These are phyloP conservation scores for Ascochyta koolunga DNA, from an alignment of 2,329 filamentous ascomycete genomes.

Conservation along the genomic window DNA sequence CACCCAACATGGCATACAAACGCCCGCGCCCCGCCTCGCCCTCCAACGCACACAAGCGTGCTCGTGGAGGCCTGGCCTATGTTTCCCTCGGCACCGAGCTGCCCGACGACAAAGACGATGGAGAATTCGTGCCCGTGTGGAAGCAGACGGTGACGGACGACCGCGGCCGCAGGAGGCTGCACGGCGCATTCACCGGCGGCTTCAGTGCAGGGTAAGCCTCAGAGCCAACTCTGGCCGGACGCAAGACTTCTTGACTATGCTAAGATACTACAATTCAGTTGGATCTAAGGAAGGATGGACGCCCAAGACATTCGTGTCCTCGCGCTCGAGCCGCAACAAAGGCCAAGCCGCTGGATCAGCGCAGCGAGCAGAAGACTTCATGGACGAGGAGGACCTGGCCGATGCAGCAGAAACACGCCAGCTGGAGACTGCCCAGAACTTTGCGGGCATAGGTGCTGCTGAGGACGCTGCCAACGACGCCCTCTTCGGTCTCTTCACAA, in stretches of 20 bases:
- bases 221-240: conserved; percentile 24
- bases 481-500: conserved; percentile 74
- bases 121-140: conserved; percentile 93
- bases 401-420: conserved; percentile 80
- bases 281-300: conserved; percentile 99
- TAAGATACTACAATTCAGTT: conserved; percentile 94
- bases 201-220: conserved; percentile 87
- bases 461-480: conserved; percentile 58
- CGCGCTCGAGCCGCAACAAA: conserved; percentile 77
- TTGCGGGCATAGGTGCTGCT: conserved; percentile 76
- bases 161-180: conserved; percentile 83
- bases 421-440: conserved; percentile 74
- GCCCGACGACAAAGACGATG: conserved; percentile 83
- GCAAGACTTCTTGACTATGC: conserved; percentile 45
- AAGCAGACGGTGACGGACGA: conserved; percentile 98
- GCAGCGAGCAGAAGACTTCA: conserved; percentile 87
- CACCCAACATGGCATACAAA: conserved; percentile 41
- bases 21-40: conserved; percentile 39
- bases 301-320: conserved; percentile 89
- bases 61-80: conserved; percentile 60
- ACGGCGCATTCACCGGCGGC: conserved; percentile 95
- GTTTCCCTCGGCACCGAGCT: conserved; percentile 73
- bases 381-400: conserved; percentile 95
- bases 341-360: conserved; percentile 64
- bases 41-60: conserved; percentile 69